Percentiles rank a stretch among this genome's conserved stretches.
These are phyloP conservation scores for Sanghuangporus sanghuang DNA, from an alignment of 1,284 basidiomycete genomes.

Conservation along the genomic window DNA sequence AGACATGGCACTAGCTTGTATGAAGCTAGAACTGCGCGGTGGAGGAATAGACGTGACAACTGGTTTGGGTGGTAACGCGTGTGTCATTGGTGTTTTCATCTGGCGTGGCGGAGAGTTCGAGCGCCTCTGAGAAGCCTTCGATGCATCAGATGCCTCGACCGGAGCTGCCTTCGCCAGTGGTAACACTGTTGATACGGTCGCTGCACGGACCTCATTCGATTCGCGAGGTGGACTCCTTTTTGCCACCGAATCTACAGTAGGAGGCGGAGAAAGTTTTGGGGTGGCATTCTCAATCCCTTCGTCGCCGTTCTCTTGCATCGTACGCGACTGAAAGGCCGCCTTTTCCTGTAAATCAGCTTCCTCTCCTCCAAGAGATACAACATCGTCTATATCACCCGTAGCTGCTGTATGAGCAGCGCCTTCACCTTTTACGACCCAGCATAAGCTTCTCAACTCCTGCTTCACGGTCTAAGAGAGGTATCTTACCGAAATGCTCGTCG, in stretches of 20 bases:
- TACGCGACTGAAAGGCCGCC: constrained; percentile 29
- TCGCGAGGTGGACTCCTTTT: neutral
- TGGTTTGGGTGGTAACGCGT: constrained; percentile 72
- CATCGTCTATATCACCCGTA: constrained; percentile 56
- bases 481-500: constrained; percentile 37
- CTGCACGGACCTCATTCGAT: neutral
- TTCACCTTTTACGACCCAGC: constrained; percentile 15
- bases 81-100: constrained; percentile 31
- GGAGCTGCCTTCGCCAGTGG: neutral
- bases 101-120: constrained; percentile 27
- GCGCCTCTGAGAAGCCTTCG: constrained; percentile 19
- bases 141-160: constrained; percentile 13
- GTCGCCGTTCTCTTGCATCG: constrained; percentile 22
- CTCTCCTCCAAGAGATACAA: constrained; percentile 66
- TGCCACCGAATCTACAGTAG: neutral
- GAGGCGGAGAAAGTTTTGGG: neutral
- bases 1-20: constrained; percentile 56
- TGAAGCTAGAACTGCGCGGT: constrained; percentile 26
- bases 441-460: constrained; percentile 6
- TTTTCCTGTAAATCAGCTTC: constrained; percentile 50
- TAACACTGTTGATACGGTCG: neutral
- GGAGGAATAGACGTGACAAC: constrained; percentile 47
- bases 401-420: constrained; percentile 17
- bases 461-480: neutral
- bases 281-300: constrained; percentile 1